Evolutionary conservation across 306 rosid species (phyloP).

Genomic region (Sphenostylis stenocarpa): DNA sequence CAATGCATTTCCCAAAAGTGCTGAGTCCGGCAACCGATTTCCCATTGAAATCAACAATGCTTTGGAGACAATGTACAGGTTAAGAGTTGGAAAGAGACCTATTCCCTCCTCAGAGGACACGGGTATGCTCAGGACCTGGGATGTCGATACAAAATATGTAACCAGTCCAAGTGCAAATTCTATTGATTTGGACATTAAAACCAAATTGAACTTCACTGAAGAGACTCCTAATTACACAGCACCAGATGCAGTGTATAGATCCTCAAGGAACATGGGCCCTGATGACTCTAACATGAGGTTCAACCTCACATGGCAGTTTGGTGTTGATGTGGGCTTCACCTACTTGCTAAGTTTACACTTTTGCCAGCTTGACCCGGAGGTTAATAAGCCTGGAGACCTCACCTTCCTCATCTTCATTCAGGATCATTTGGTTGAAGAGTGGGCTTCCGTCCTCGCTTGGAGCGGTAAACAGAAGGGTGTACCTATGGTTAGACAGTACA

Average conservation of each 20-base stretch:
- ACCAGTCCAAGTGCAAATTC: not conserved
- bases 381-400: not conserved
- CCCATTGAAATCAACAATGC: not conserved
- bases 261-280: not conserved
- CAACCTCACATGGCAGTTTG: not conserved
- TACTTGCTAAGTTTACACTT: not conserved
- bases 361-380: not conserved
- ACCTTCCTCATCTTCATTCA: not conserved
- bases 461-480: not conserved
- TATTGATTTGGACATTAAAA: accelerated
- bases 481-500: not conserved
- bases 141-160: not conserved
- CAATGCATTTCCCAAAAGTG: not conserved
- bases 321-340: not conserved
- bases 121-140: not conserved
- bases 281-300: not conserved
- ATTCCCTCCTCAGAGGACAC: not conserved
- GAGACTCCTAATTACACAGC: not conserved
- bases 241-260: not conserved
- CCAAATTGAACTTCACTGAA: not conserved
- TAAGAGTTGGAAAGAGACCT: not conserved
- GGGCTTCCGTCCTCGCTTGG: not conserved
- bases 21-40: not conserved
- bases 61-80: not conserved
- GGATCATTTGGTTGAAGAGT: not conserved